Conservation (phyloP, 2,329 filamentous ascomycete species). For the Aspergillus quadricinctus region DNA sequence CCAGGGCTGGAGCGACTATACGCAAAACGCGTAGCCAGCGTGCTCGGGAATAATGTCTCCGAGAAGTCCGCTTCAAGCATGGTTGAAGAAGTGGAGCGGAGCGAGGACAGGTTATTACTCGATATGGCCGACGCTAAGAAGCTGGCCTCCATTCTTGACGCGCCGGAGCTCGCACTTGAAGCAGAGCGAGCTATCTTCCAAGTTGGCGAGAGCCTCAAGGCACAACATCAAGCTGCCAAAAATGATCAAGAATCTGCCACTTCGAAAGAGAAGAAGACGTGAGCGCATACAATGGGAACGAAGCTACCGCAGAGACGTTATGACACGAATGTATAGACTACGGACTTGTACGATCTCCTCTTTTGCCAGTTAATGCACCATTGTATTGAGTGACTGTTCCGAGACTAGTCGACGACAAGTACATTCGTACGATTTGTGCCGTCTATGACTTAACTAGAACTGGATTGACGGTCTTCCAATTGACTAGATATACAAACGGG, state of each 20-base stretch:
- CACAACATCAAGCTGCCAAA: conserved; percentile 16
- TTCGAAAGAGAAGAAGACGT: conserved; percentile 21
- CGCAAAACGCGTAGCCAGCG: conserved; percentile 37
- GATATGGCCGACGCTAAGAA: conserved; percentile 49
- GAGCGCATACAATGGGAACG: not conserved
- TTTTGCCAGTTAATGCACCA: not conserved
- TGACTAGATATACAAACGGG: too few relatives aligned
- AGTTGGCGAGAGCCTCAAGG: conserved; percentile 47
- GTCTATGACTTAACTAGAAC: too few relatives aligned
- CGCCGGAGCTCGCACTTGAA: conserved; percentile 68
- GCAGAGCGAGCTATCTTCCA: conserved; percentile 73
- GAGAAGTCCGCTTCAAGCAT: conserved; percentile 29
- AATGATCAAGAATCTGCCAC: conserved; percentile 8
- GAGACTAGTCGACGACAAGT: too few relatives aligned
- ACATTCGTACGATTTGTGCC: too few relatives aligned
- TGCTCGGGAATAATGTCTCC: conserved; percentile 22
- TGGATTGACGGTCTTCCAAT: too few relatives aligned
- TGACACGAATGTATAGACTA: not conserved
- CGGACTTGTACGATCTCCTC: not conserved
- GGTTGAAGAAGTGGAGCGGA: conserved; percentile 33
- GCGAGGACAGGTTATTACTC: conserved; percentile 45
- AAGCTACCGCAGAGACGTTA: not conserved
- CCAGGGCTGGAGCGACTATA: conserved; percentile 72
- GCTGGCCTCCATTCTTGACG: conserved; percentile 58
- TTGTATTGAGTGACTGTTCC: too few relatives aligned